Evolutionary conservation across 345 rosid genomes (phyloP).

Genomic region (Eucalyptus brandiana): DNA sequence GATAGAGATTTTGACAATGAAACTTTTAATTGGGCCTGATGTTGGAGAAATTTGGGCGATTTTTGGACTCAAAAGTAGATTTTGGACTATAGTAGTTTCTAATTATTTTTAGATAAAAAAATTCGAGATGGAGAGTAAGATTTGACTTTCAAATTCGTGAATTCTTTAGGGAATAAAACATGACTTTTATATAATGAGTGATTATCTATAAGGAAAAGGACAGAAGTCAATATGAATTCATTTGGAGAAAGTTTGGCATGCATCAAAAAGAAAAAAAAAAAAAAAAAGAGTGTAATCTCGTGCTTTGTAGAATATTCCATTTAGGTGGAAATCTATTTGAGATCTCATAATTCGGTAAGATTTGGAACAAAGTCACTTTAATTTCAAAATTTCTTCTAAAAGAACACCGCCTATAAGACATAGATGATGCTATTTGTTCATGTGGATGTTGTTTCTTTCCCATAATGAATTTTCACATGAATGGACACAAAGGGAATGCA

Average conservation of each 20-base stretch:
- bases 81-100: not conserved
- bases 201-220: not conserved
- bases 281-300: not conserved
- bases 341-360: not conserved
- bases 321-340: not conserved
- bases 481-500: not conserved
- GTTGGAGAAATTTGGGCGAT: fast-evolving
- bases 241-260: not conserved
- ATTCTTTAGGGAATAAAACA: not conserved
- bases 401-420: not conserved
- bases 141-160: not conserved
- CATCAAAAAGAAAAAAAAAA: not conserved
- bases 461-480: not conserved
- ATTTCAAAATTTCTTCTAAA: not conserved
- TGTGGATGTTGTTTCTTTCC: not conserved
- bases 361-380: not conserved
- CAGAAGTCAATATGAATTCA: not conserved
- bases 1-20: not conserved
- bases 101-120: not conserved
- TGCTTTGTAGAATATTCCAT: not conserved
- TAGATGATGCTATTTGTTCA: not conserved
- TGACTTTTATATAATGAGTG: not conserved
- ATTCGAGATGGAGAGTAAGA: fast-evolving
- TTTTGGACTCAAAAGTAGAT: not conserved
- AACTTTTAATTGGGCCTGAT: not conserved